Evolutionary conservation across 805 yeast species (phyloP).

Genomic region (Brettanomyces naardenensis): DNA sequence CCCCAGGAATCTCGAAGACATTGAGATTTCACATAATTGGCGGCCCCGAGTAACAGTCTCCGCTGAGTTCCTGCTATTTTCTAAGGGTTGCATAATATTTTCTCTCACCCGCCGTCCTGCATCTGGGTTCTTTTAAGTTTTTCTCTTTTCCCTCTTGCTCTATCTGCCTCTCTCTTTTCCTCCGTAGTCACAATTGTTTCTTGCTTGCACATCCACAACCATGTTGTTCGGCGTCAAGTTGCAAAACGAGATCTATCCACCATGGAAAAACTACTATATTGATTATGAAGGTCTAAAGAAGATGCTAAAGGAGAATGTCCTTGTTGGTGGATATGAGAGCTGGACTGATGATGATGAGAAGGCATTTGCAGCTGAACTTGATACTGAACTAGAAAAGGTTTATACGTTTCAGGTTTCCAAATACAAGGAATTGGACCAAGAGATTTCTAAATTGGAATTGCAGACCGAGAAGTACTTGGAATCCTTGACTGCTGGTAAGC

Average conservation of each 20-base stretch:
- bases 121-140: too few relatives aligned
- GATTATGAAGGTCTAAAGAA: constrained; percentile 59
- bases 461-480: constrained; percentile 37
- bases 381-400: constrained; percentile 67
- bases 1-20: too few relatives aligned
- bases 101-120: too few relatives aligned
- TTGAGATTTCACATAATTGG: too few relatives aligned
- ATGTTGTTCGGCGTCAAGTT: constrained; percentile 88
- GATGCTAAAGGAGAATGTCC: constrained; percentile 59
- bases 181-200: too few relatives aligned
- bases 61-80: too few relatives aligned
- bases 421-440: constrained; percentile 60
- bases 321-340: constrained; percentile 16
- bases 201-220: too few relatives aligned
- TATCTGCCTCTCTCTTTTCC: too few relatives aligned
- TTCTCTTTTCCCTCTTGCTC: too few relatives aligned
- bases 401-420: constrained; percentile 62
- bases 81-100: too few relatives aligned
- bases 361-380: constrained; percentile 57
- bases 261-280: constrained; percentile 77
- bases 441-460: constrained; percentile 57
- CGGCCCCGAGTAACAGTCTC: too few relatives aligned
- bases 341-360: constrained; percentile 74
- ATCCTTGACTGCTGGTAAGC: constrained; percentile 13
- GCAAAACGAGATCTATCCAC: constrained; percentile 72